Conservation (phyloP, 176 grass and related monocot species). For the Aegilops umbellulata region DNA sequence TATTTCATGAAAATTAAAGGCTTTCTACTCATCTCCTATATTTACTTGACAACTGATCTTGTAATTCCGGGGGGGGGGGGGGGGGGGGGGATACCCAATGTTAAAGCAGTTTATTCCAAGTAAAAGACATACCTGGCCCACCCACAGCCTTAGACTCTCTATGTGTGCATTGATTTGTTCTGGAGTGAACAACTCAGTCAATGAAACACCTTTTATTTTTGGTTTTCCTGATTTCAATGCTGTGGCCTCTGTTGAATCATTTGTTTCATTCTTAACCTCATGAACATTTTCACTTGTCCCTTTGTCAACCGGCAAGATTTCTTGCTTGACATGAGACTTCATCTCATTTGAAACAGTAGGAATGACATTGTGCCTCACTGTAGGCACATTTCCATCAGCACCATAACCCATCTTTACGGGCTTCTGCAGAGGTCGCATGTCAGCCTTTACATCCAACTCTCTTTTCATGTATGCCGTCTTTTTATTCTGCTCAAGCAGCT, state of each 20-base stretch:
- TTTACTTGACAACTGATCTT: constrained; percentile 20
- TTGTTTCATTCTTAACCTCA: constrained; percentile 79
- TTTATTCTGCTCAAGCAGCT: constrained; percentile 55
- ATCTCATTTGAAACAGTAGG: constrained; percentile 52
- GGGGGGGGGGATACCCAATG: neutral
- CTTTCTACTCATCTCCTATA: neutral
- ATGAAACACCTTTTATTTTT: constrained; percentile 96
- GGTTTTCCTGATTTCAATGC: constrained; percentile 92
- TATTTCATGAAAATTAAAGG: neutral
- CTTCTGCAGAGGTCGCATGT: constrained; percentile 42
- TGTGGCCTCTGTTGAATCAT: constrained; percentile 52
- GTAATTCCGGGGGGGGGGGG: neutral
- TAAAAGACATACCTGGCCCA: constrained; percentile 81
- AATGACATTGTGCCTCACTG: constrained; percentile 41
- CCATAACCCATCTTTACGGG: constrained; percentile 38
- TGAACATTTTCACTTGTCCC: constrained; percentile 40
- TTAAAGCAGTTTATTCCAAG: neutral
- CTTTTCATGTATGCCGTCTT: constrained; percentile 46
- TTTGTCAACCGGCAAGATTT: constrained; percentile 59
- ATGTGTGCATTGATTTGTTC: constrained; percentile 95
- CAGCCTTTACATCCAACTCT: constrained; percentile 61
- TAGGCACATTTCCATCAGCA: constrained; percentile 48
- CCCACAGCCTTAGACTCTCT: constrained; percentile 81
- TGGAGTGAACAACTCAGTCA: constrained; percentile 96
- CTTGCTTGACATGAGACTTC: constrained; percentile 71